These are phyloP conservation scores for Cadophora gregata DNA, from an alignment of 2,329 filamentous ascomycete genomes.

Conservation along the genomic window DNA sequence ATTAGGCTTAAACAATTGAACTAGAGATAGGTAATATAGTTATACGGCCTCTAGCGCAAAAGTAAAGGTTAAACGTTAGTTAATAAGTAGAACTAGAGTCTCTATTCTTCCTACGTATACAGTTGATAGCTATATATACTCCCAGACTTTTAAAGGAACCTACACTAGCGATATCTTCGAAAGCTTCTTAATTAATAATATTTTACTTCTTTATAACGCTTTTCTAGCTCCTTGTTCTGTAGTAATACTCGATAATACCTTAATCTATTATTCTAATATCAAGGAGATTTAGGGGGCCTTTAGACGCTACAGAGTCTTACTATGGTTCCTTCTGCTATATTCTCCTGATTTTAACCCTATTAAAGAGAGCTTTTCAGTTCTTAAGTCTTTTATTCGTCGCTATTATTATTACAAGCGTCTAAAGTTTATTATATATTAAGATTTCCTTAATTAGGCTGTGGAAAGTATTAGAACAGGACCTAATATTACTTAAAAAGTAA, in stretches of 20 bases:
- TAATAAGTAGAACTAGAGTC: not conserved
- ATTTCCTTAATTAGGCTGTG: too few relatives aligned
- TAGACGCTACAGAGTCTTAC: too few relatives aligned
- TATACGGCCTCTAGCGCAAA: not conserved
- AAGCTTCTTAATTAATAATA: not conserved
- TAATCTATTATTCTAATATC: not conserved
- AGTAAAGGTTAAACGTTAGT: not conserved
- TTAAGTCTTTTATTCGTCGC: too few relatives aligned
- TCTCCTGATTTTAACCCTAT: too few relatives aligned
- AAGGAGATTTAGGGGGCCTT: not conserved
- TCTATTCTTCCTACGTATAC: not conserved
- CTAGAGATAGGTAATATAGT: not conserved
- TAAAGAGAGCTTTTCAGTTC: too few relatives aligned
- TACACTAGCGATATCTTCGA: not conserved
- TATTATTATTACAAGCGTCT: too few relatives aligned
- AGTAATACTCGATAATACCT: not conserved
- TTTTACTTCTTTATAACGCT: not conserved
- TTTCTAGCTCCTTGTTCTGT: not conserved
- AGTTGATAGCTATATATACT: not conserved
- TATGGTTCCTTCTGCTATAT: too few relatives aligned
- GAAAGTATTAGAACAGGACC: too few relatives aligned
- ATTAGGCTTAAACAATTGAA: not conserved
- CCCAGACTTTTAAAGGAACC: not conserved
- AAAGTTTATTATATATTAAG: too few relatives aligned
- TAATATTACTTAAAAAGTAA: too few relatives aligned